Conservation (phyloP, 257 asterid species). For the Ajuga chamaepitys region DNA sequence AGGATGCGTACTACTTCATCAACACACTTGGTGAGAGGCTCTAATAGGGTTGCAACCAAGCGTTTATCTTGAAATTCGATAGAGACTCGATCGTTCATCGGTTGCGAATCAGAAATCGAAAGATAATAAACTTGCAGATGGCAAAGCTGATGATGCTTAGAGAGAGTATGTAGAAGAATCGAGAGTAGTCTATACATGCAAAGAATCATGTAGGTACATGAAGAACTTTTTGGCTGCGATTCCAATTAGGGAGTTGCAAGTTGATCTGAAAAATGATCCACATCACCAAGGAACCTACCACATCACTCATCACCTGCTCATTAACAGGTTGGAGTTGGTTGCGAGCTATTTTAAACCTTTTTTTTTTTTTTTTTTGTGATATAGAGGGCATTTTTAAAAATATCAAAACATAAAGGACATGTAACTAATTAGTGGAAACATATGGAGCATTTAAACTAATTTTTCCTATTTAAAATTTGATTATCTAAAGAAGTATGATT, state of each 20-base stretch:
- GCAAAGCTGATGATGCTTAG: constrained; percentile 1
- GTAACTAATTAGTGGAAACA: too few relatives aligned
- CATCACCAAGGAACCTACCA: constrained; percentile 41
- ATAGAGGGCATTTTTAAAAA: too few relatives aligned
- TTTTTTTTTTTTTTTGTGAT: too few relatives aligned
- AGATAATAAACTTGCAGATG: constrained; percentile 20
- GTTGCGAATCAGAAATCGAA: constrained; percentile 26
- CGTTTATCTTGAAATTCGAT: constrained; percentile 71
- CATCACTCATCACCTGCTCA: constrained; percentile 65
- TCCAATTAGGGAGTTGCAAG: constrained; percentile 55
- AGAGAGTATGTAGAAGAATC: constrained; percentile 22
- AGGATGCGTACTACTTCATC: constrained; percentile 57
- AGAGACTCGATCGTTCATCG: constrained; percentile 39
- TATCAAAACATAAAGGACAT: too few relatives aligned
- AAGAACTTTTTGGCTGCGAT: constrained; percentile 65
- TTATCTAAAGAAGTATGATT: too few relatives aligned
- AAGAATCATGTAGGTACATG: constrained; percentile 58
- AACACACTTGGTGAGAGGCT: constrained; percentile 90
- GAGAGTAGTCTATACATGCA: constrained; percentile 30
- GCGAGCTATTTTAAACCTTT: too few relatives aligned
- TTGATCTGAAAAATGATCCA: constrained; percentile 48
- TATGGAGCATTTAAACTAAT: too few relatives aligned
- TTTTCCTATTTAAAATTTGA: too few relatives aligned
- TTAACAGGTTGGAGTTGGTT: too few relatives aligned
- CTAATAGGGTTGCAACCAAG: constrained; percentile 77